These are phyloP conservation scores for Pneumocystis sp. DNA, from an alignment of 1,139 yeast genomes.

Conservation along the genomic window DNA sequence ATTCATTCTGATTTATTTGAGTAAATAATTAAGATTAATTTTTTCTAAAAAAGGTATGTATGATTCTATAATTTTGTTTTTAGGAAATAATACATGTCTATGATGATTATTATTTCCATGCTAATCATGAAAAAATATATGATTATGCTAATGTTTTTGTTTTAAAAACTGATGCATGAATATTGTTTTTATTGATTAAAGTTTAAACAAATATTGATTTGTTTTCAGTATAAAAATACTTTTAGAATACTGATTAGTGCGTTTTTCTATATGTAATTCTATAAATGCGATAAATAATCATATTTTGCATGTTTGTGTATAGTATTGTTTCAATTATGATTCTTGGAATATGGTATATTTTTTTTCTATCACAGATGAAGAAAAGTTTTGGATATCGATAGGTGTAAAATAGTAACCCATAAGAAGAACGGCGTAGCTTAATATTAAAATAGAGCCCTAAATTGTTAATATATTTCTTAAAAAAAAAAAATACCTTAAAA, in stretches of 20 bases:
- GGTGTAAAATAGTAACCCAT: constrained; percentile 64
- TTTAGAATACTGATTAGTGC: background rate
- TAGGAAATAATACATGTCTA: background rate
- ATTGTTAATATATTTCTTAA: background rate
- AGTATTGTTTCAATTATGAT: background rate
- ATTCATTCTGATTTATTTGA: background rate
- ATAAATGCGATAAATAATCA: background rate
- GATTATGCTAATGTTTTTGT: background rate
- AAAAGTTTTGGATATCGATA: background rate
- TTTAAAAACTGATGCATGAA: background rate
- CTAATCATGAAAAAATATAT: background rate
- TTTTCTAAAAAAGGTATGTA: background rate
- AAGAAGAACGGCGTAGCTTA: constrained; percentile 62
- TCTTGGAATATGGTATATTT: background rate
- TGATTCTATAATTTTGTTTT: background rate
- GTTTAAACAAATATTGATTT: background rate
- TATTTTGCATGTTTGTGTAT: background rate
- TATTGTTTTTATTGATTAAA: background rate
- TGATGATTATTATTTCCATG: background rate
- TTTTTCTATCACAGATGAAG: background rate
- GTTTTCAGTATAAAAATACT: background rate
- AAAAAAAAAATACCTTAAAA: constrained; percentile 36
- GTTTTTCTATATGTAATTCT: background rate
- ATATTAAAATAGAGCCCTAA: constrained; percentile 63
- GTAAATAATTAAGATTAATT: background rate